phyloP scores from a whole-genome alignment of 2,329 filamentous ascomycete genomes.

The Alternaria ethzedia region DNA sequence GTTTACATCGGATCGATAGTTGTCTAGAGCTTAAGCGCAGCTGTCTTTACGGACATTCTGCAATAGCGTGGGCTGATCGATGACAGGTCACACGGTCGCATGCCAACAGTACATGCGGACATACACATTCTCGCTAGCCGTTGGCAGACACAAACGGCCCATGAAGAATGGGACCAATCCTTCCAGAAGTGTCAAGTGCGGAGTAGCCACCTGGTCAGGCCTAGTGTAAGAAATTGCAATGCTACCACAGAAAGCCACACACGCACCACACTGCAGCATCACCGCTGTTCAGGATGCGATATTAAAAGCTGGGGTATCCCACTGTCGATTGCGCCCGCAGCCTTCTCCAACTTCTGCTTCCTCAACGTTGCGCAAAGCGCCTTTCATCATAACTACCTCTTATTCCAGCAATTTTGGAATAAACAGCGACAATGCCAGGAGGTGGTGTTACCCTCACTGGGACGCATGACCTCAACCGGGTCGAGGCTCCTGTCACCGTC shows the following conservation, averaged over 20 bases:
- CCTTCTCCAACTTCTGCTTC: conserved; percentile 32
- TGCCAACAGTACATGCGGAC: conserved; percentile 18
- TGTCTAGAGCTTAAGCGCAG: conserved; percentile 3
- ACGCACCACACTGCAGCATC: conserved; percentile 39
- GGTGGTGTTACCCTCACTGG: conserved; percentile 45
- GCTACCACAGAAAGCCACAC: conserved; percentile 45
- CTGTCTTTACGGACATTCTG: background rate
- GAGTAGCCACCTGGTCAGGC: conserved; percentile 34
- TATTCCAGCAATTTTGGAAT: conserved; percentile 10
- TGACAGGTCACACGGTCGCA: conserved; percentile 16
- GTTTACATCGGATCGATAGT: conserved; percentile 13
- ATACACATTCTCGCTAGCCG: conserved; percentile 5
- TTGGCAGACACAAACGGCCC: conserved; percentile 17
- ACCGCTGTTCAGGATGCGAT: conserved; percentile 31
- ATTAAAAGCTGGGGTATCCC: conserved; percentile 40
- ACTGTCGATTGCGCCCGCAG: conserved; percentile 20
- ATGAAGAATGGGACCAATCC: conserved; percentile 26
- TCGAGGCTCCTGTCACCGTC: conserved; percentile 59
- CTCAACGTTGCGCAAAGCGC: conserved; percentile 24
- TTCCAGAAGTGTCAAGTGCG: conserved; percentile 44
- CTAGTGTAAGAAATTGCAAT: conserved; percentile 37
- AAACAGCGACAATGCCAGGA: conserved; percentile 43
- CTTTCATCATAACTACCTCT: conserved; percentile 16
- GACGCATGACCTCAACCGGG: conserved; percentile 60
- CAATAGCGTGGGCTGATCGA: background rate